Evolutionary conservation across 495 filamentous ascomycete species (phyloP).

Genomic region (Penicillium pancosmium): DNA sequence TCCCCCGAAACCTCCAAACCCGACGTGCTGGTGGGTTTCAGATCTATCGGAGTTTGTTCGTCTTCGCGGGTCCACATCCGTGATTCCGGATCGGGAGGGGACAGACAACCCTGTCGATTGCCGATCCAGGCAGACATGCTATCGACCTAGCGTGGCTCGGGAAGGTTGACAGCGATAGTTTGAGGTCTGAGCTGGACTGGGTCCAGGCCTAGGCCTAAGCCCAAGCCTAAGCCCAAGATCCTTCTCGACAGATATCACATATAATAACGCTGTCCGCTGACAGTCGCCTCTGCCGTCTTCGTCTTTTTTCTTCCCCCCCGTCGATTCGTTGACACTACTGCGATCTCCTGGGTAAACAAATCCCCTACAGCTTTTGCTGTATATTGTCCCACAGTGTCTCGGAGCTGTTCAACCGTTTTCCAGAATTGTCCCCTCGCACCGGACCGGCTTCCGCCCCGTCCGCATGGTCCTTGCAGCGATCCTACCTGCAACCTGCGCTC

Average conservation of each 20-base stretch:
- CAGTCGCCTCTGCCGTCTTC: background rate
- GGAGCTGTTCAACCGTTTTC: constrained; percentile 12
- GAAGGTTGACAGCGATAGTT: background rate
- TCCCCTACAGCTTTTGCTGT: background rate
- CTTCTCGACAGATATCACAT: background rate
- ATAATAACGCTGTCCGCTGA: background rate
- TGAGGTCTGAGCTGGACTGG: background rate
- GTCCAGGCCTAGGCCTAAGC: background rate
- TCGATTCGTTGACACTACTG: no score
- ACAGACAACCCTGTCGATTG: background rate
- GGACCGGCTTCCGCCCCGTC: constrained; percentile 21
- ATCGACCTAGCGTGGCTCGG: background rate
- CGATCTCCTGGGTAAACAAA: constrained; percentile 5
- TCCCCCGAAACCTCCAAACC: constrained; percentile 12
- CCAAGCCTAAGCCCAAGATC: background rate
- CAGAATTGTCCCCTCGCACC: constrained; percentile 9
- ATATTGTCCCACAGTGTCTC: constrained; percentile 18
- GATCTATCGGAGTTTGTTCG: constrained; percentile 20
- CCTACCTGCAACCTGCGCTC: background rate
- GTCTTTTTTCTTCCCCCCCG: background rate
- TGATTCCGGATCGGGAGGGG: background rate
- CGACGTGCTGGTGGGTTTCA: constrained; percentile 16
- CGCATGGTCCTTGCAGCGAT: constrained; percentile 25
- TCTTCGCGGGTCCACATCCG: background rate
- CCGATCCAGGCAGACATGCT: background rate